Conservation (phyloP, 2,329 filamentous ascomycete genomes). For the Cyanodermella asteris region DNA sequence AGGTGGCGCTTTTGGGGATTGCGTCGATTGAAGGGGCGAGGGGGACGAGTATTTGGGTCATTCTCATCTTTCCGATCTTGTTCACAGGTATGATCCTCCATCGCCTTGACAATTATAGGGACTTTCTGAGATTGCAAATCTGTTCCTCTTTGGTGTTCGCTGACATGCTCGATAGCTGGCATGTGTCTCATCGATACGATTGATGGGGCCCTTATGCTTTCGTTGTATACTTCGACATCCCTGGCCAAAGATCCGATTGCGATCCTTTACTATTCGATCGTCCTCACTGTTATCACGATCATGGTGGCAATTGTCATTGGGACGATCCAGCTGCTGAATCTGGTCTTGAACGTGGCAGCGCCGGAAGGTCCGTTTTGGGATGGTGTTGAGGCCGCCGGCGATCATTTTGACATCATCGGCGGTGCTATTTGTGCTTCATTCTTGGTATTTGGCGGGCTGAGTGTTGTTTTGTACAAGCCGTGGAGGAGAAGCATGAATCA, state of each 20-base stretch:
- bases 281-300: constrained; percentile 66
- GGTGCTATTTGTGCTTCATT: constrained; percentile 74
- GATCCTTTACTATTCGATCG: constrained; percentile 81
- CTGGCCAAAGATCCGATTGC: constrained; percentile 67
- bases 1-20: constrained; percentile 80
- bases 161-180: constrained; percentile 33
- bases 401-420: constrained; percentile 64
- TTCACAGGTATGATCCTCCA: constrained; percentile 48
- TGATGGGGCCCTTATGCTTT: constrained; percentile 89
- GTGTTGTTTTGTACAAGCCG: constrained; percentile 53
- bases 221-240: constrained; percentile 61
- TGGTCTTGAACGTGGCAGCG: constrained; percentile 54
- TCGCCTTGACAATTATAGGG: background rate
- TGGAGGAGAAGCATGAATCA: constrained; percentile 45
- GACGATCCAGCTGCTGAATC: constrained; percentile 57
- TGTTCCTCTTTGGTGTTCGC: background rate
- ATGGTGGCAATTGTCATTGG: constrained; percentile 71
- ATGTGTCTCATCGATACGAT: constrained; percentile 91
- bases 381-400: constrained; percentile 51
- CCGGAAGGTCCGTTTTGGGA: constrained; percentile 73
- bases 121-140: background rate
- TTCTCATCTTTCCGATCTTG: constrained; percentile 70
- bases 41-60: constrained; percentile 83
- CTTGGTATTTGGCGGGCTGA: constrained; percentile 50
- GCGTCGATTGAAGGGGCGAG: constrained; percentile 66